Evolutionary conservation across 208 protist genomes (phyloP).

Genomic region (Herpetomonas muscarum): DNA sequence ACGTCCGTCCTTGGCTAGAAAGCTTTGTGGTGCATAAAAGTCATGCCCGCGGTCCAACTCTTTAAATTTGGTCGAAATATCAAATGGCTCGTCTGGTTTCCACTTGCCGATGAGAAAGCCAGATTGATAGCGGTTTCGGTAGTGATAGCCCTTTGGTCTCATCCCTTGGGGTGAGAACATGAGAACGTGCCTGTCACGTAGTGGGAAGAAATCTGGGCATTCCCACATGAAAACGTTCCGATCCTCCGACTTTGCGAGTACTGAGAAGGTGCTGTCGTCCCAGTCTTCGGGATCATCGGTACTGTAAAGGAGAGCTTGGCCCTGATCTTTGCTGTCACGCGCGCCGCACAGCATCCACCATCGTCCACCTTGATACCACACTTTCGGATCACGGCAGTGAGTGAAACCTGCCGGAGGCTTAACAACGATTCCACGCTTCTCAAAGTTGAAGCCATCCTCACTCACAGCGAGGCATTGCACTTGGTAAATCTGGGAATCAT

Average conservation of each 20-base stretch:
- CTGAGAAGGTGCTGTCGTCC: slow-evolving; percentile 56
- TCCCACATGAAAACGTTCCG: slow-evolving; percentile 61
- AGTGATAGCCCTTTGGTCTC: slow-evolving; percentile 21
- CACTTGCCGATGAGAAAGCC: slow-evolving; percentile 37
- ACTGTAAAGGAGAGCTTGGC: slow-evolving; percentile 57
- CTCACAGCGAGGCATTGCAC: slow-evolving; percentile 69
- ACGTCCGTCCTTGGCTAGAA: slow-evolving; percentile 29
- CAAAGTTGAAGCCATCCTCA: slow-evolving; percentile 60
- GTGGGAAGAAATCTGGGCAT: slow-evolving; percentile 38
- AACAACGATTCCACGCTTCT: slow-evolving; percentile 65
- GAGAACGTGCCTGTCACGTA: slow-evolving; percentile 25
- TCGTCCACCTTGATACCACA: slow-evolving; percentile 45
- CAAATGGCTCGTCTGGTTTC: slow-evolving; percentile 35
- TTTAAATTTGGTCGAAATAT: slow-evolving; percentile 25
- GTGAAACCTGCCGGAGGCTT: slow-evolving; percentile 57
- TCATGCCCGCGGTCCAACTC: slow-evolving; percentile 44
- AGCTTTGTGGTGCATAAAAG: slow-evolving; percentile 43
- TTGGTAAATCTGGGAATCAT: slow-evolving; percentile 47
- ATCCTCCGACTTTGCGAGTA: slow-evolving; percentile 49
- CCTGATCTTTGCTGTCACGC: slow-evolving; percentile 50
- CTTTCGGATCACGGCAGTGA: slow-evolving; percentile 45
- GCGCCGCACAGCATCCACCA: slow-evolving; percentile 66
- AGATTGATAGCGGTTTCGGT: slow-evolving; percentile 37
- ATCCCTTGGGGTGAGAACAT: slow-evolving; percentile 38
- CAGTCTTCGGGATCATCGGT: slow-evolving; percentile 66